Conservation (phyloP, 1,139 yeast species). For the Suhomyces atakaporum region DNA sequence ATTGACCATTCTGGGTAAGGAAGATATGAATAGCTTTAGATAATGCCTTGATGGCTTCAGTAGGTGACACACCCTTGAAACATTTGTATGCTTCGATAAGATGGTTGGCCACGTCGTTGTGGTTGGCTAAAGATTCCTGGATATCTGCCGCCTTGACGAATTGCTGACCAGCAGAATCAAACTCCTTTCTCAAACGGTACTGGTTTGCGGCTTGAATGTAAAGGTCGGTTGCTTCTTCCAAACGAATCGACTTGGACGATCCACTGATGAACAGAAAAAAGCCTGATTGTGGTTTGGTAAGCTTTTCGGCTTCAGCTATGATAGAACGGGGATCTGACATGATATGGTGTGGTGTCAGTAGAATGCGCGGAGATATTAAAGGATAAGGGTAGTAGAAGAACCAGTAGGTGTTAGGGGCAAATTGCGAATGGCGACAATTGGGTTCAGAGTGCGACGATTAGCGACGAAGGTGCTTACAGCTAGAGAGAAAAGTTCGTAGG, state of each 20-base stretch:
- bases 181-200: slow-evolving; percentile 74
- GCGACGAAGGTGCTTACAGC: no score
- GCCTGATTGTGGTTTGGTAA: slow-evolving; percentile 70
- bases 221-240: slow-evolving; percentile 90
- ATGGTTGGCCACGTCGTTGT: slow-evolving; percentile 91
- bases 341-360: no score
- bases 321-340: slow-evolving; percentile 45
- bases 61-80: slow-evolving; percentile 70
- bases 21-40: slow-evolving; percentile 79
- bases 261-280: slow-evolving; percentile 70
- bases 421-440: no score
- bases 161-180: slow-evolving; percentile 72
- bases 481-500: no score
- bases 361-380: neutral
- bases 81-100: slow-evolving; percentile 91
- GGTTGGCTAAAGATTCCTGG: slow-evolving; percentile 72
- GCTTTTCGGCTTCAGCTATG: slow-evolving; percentile 48
- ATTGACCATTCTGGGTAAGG: slow-evolving; percentile 83
- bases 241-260: slow-evolving; percentile 62
- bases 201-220: slow-evolving; percentile 90
- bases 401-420: no score
- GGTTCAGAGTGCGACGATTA: no score
- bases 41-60: slow-evolving; percentile 76
- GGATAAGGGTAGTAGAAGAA: no score
- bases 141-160: slow-evolving; percentile 84